phyloP scores from a whole-genome alignment of 1,139 yeast species.

The Kurtzmaniella quercitrusa region DNA sequence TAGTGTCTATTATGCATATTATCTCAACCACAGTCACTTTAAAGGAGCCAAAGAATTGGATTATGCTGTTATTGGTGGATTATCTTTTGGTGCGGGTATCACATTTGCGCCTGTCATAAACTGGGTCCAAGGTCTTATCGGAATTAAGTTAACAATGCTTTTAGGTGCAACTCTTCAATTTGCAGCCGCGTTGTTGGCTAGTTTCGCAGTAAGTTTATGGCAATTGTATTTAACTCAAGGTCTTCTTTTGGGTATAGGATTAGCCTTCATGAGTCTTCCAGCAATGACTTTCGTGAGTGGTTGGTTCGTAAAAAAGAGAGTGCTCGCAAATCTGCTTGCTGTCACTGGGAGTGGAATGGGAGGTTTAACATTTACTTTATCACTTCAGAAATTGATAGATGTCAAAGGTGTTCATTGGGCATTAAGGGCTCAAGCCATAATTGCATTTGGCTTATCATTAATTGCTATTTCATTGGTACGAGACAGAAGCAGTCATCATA shows the following conservation, averaged over 20 bases:
- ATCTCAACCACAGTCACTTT: constrained; percentile 23
- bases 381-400: constrained; percentile 25
- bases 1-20: constrained; percentile 39
- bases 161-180: constrained; percentile 38
- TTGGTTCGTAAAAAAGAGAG: constrained; percentile 58
- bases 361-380: constrained; percentile 22
- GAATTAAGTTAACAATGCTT: constrained; percentile 24
- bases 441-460: constrained; percentile 23
- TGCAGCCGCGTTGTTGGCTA: constrained; percentile 42
- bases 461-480: constrained; percentile 19
- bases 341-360: constrained; percentile 47
- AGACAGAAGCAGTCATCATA: constrained; percentile 12
- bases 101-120: constrained; percentile 26
- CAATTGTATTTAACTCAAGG: constrained; percentile 31
- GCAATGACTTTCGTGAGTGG: constrained; percentile 50
- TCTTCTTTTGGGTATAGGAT: constrained; percentile 24
- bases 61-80: constrained; percentile 23
- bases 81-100: constrained; percentile 17
- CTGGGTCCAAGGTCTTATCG: constrained; percentile 24
- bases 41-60: constrained; percentile 16
- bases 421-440: constrained; percentile 32
- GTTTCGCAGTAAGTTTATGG: constrained; percentile 38
- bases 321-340: constrained; percentile 53
- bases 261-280: constrained; percentile 23
- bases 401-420: constrained; percentile 34